Base-by-base conservation (phyloP, 371 early-diverging fungal species). In the Apophysomyces elegans region DNA sequence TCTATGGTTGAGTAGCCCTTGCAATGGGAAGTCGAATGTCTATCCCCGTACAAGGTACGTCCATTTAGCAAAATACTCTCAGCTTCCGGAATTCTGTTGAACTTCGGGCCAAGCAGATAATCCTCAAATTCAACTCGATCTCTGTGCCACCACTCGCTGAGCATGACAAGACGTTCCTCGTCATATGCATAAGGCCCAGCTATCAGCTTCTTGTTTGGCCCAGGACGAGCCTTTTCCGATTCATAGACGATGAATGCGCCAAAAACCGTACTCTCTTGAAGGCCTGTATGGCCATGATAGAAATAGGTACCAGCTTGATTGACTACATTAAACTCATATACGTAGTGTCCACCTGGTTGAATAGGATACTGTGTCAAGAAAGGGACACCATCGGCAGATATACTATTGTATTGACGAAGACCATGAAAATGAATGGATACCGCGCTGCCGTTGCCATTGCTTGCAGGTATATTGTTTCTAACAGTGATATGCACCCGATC, bases 341-440 rank as follows among this genome's bases (percentile, higher is more conserved):
- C 68, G 50, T 75, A 87, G 16, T 78, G 72, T 56, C 76, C 62
- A 7, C 86, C 84, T 1, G 86, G 80, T 1, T 75, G 77, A 45
- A 90, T 87, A 1, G 88, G 85, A 38, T 80, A 70, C 60, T 88
- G 87, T 39, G 87, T 88, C 56, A 85, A 58, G 43, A 76, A 83
- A 1, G 89, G 88, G 0, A 87, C 88, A 6, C 93, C 93, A 56
- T 84, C 84, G 2, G 81, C 65, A 37, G 69, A 47, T 12, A 44
- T 32, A n/a, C 78, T 73, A 9, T 75, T 71, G 18, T 71, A 69
- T 56, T 84, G 81, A 0, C 74, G 74, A 16, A 84, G 74, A 21
- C 84, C 84, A 47, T 84, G 84, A 37, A 73, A 84, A 62, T 84
- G 84, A 14, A 84, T 68, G 3, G 79, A 65, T 1, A 81, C 56